Conservation (phyloP, 805 yeast species). For the Wickerhamomyces silvicola region DNA sequence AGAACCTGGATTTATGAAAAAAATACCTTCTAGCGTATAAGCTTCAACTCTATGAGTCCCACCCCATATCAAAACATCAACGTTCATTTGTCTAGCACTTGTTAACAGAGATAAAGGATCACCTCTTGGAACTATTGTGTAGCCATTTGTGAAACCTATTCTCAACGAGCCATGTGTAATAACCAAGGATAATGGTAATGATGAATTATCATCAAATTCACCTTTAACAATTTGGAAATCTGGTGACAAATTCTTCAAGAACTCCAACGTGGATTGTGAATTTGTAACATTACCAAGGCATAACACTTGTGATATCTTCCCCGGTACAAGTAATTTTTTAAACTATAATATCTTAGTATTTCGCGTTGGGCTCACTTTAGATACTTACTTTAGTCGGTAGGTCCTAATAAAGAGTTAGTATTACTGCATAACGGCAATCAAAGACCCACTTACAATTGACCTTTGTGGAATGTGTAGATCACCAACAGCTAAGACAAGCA, state of each 20-base stretch:
- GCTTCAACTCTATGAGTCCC: conserved; percentile 93
- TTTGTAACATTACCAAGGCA: conserved; percentile 80
- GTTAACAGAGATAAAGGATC: conserved; percentile 82
- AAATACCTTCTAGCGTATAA: conserved; percentile 84
- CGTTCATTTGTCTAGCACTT: conserved; percentile 86
- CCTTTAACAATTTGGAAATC: conserved; percentile 76
- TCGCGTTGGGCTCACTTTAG: background rate
- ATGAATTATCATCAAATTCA: conserved; percentile 54
- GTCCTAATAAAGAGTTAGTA: conserved; percentile 26
- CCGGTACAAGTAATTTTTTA: conserved; percentile 71
- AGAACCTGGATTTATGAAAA: conserved; percentile 94
- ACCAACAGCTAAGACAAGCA: conserved; percentile 79
- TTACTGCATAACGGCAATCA: conserved; percentile 6
- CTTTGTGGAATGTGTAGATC: conserved; percentile 89
- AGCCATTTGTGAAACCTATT: conserved; percentile 83
- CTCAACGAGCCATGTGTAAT: conserved; percentile 64
- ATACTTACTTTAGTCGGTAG: conserved; percentile 35
- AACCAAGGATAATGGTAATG: conserved; percentile 56
- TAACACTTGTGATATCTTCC: conserved; percentile 78
- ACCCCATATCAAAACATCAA: conserved; percentile 87
- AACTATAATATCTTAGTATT: conserved; percentile 35
- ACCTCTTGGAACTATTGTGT: conserved; percentile 72
- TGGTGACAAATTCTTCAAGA: conserved; percentile 62
- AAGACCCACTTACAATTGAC: conserved; percentile 44
- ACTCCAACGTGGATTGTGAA: conserved; percentile 55